Evolutionary conservation across 2,329 filamentous ascomycete species (phyloP).

Genomic region (Pyrenophora graminea): DNA sequence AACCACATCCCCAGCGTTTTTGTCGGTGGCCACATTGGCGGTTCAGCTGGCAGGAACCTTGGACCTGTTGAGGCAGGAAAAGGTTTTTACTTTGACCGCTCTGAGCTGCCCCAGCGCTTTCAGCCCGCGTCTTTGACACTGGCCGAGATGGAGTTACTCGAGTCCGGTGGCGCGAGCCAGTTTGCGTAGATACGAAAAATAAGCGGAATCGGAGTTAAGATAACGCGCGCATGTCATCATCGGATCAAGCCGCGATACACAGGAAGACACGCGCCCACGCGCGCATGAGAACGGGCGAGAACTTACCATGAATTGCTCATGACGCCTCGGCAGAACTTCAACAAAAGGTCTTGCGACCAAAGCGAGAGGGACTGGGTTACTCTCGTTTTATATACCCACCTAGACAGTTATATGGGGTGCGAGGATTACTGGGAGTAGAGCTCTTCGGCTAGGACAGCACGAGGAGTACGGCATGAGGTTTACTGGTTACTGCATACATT

Average conservation of each 20-base stretch:
- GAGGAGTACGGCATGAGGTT: conserved; percentile 14
- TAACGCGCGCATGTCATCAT: conserved; percentile 18
- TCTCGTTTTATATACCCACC: conserved; percentile 41
- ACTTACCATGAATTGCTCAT: conserved; percentile 1
- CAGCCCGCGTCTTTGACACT: conserved; percentile 72
- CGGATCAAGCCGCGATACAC: conserved; percentile 21
- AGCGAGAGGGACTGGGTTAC: conserved; percentile 25
- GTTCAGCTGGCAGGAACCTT: conserved; percentile 68
- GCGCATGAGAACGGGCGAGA: conserved; percentile 9
- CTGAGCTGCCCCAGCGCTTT: conserved; percentile 85
- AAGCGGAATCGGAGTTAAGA: conserved; percentile 16
- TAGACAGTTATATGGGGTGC: conserved; percentile 26
- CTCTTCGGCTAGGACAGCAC: conserved; percentile 9
- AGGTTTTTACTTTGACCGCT: conserved; percentile 85
- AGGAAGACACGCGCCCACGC: conserved; percentile 25
- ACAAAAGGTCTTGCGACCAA: conserved; percentile 15
- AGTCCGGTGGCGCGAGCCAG: conserved; percentile 83
- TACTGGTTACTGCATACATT: conserved; percentile 13
- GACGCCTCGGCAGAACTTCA: neutral
- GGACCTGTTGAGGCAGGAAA: conserved; percentile 71
- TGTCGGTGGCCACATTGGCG: conserved; percentile 56
- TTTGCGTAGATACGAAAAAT: conserved; percentile 49
- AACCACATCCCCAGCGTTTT: conserved; percentile 39
- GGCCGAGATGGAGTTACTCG: conserved; percentile 92
- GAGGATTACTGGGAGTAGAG: conserved; percentile 14